phyloP scores from a whole-genome alignment of 2,329 filamentous ascomycete species.

The Pseudocercospora macadamiae region DNA sequence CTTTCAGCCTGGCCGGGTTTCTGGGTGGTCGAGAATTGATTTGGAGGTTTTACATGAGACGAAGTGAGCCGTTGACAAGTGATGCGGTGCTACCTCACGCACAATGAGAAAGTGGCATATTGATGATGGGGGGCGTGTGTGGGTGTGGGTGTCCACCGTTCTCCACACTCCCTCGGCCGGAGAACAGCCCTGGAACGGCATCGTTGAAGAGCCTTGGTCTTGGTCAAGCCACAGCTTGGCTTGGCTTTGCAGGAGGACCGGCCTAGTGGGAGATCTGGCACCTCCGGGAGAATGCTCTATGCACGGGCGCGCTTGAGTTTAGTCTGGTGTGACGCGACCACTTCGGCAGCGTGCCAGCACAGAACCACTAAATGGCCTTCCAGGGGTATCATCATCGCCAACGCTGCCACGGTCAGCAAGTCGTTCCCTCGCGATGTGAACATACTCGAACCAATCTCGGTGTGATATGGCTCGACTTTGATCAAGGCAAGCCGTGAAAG shows the following conservation, averaged over 20 bases:
- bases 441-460: no score
- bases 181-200: background rate
- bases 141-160: background rate
- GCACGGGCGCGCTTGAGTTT: background rate
- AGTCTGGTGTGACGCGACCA: constrained; percentile 5
- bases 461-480: no score
- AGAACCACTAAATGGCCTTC: background rate
- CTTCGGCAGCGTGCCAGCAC: constrained; percentile 3
- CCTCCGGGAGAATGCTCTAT: background rate
- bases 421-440: no score
- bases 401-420: background rate
- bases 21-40: background rate
- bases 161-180: background rate
- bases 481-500: no score
- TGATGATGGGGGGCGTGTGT: background rate
- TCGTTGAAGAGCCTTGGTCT: background rate
- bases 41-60: background rate
- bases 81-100: background rate
- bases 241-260: background rate
- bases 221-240: background rate
- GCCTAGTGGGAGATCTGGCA: background rate
- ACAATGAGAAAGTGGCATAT: no score
- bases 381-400: background rate
- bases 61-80: background rate
- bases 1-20: background rate